A percentile compares a stretch with the other conserved stretches of the same genome.
Evolutionary conservation across 768 basidiomycete species (phyloP).

Genomic region (Termitomyces sp.): DNA sequence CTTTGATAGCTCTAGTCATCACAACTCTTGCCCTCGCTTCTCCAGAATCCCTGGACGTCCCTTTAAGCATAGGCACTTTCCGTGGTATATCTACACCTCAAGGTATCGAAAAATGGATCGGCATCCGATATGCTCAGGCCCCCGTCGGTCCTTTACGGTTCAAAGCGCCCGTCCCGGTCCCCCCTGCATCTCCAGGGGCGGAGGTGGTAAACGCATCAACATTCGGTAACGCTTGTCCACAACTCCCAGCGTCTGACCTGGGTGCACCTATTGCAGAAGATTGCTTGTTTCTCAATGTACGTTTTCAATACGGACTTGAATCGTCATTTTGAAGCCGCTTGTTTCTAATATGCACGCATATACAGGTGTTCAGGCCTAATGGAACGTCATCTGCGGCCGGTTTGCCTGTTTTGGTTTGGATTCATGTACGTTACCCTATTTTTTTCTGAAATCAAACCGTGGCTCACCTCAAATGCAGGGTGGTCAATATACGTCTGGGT

Average conservation of each 20-base stretch:
- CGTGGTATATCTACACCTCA: conserved; percentile 38
- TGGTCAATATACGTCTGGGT: conserved; percentile 45
- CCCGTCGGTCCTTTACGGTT: conserved; percentile 56
- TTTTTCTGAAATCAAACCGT: neutral
- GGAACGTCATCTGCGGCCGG: conserved; percentile 20
- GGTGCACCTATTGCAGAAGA: conserved; percentile 48
- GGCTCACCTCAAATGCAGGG: conserved; percentile 28
- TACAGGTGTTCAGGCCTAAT: conserved; percentile 33
- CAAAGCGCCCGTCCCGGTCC: conserved; percentile 47
- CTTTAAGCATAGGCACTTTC: conserved; percentile 40
- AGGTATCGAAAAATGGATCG: conserved; percentile 17
- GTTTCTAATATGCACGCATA: neutral
- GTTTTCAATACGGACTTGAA: too few species aligned
- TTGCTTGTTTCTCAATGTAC: conserved; percentile 52
- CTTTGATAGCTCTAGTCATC: neutral
- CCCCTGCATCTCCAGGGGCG: conserved; percentile 17
- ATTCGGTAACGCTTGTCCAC: conserved; percentile 58
- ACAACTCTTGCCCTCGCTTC: neutral
- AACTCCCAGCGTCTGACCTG: conserved; percentile 28
- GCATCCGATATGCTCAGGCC: conserved; percentile 46
- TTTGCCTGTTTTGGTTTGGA: conserved; percentile 36
- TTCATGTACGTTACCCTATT: conserved; percentile 25
- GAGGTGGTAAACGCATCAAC: conserved; percentile 36
- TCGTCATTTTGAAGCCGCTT: neutral
- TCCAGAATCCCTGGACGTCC: conserved; percentile 30